Conservation (phyloP, 1,284 basidiomycete species). For the Sanghuangporus weigelae region DNA sequence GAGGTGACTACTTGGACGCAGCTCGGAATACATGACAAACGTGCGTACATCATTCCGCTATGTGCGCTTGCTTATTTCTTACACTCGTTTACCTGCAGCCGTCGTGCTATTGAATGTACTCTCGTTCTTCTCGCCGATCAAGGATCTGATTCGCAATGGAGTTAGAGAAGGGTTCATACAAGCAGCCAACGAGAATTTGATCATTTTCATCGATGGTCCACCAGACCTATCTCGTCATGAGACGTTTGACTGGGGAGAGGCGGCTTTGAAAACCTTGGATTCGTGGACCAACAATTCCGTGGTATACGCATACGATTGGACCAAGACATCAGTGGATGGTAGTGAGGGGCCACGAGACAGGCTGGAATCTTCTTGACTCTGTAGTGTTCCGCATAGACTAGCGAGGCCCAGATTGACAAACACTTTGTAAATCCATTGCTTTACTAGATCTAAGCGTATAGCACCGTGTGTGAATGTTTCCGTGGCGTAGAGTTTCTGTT, state of each 20-base stretch:
- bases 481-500: background rate
- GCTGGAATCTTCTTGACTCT: background rate
- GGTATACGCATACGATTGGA: constrained; percentile 16
- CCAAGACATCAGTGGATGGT: constrained; percentile 3
- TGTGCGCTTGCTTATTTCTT: constrained; percentile 6
- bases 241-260: constrained; percentile 72
- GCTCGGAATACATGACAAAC: constrained; percentile 84
- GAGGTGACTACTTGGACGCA: constrained; percentile 93
- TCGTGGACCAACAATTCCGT: constrained; percentile 42
- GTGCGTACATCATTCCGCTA: constrained; percentile 35
- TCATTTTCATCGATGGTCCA: constrained; percentile 73
- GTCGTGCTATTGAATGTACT: constrained; percentile 80
- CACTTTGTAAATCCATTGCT: too few relatives aligned
- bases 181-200: constrained; percentile 50
- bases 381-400: background rate
- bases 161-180: constrained; percentile 74
- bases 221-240: constrained; percentile 48
- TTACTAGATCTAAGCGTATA: background rate
- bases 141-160: constrained; percentile 62
- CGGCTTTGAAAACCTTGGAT: constrained; percentile 60
- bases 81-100: constrained; percentile 36
- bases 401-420: background rate
- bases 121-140: constrained; percentile 77
- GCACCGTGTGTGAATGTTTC: background rate
- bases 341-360: background rate